phyloP scores from a whole-genome alignment of 371 early-diverging fungal genomes.

The Homolaphlyctis polyrhiza region DNA sequence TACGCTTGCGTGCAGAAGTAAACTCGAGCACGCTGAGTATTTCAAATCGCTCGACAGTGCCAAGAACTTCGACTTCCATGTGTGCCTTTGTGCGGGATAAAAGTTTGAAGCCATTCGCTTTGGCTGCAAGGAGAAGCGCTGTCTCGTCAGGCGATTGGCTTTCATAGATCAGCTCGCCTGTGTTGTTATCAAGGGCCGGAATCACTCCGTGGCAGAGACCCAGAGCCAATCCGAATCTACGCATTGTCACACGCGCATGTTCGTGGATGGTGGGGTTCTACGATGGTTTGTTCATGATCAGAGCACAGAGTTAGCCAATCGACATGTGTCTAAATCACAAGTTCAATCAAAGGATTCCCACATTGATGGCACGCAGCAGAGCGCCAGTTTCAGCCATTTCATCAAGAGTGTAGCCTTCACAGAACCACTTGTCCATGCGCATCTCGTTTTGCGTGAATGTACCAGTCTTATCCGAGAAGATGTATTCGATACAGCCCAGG shows the following conservation, averaged over 20 bases:
- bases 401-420: constrained; percentile 23
- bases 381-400: constrained; percentile 31
- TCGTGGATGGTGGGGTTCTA: too few relatives aligned
- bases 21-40: constrained; percentile 71
- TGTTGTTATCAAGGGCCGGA: constrained; percentile 27
- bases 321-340: too few relatives aligned
- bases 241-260: constrained; percentile 11
- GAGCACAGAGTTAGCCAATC: too few relatives aligned
- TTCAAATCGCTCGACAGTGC: constrained; percentile 35
- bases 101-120: constrained; percentile 85
- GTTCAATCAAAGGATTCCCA: not conserved
- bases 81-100: constrained; percentile 52
- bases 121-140: constrained; percentile 84
- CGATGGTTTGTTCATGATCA: too few relatives aligned
- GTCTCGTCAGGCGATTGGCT: constrained; percentile 97
- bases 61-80: constrained; percentile 36
- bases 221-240: constrained; percentile 22
- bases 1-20: constrained; percentile 89
- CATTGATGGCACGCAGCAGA: constrained; percentile 8
- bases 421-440: constrained; percentile 45
- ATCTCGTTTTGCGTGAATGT: constrained; percentile 95
- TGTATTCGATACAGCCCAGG: constrained; percentile 85
- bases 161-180: constrained; percentile 54
- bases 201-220: constrained; percentile 38
- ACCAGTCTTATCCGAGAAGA: constrained; percentile 97